A percentile compares a stretch with the other conserved stretches of the same genome.
Conservation (phyloP, 768 basidiomycete species). For the Boletus edulis region DNA sequence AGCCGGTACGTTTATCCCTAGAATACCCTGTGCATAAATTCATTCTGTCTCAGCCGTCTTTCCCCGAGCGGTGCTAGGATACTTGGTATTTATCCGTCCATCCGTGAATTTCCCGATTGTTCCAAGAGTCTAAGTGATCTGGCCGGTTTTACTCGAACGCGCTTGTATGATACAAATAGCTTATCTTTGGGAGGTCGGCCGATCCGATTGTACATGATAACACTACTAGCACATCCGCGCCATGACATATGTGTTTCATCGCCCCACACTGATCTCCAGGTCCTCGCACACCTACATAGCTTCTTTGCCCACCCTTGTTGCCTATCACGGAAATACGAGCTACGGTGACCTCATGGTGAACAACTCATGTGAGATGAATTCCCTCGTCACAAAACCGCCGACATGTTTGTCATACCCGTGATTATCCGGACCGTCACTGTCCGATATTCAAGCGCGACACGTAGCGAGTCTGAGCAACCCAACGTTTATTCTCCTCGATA, state of each 20-base stretch:
- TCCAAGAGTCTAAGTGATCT: background rate
- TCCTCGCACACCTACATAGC: no score
- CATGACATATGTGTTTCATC: no score
- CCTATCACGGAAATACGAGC: no score
- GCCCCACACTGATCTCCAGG: no score
- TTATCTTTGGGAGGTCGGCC: background rate
- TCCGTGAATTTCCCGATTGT: background rate
- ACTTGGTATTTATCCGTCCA: background rate
- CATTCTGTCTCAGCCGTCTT: background rate
- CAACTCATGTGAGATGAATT: no score
- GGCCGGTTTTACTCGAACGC: background rate
- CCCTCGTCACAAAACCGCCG: no score
- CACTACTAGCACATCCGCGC: no score
- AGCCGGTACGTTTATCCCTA: background rate
- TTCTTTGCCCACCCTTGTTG: no score
- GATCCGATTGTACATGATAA: background rate
- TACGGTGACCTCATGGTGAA: no score
- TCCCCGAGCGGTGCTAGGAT: background rate
- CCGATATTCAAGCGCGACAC: no score
- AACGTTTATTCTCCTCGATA: background rate
- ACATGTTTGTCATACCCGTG: background rate
- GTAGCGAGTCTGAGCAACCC: no score
- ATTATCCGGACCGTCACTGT: background rate
- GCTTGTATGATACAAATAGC: constrained; percentile 20
- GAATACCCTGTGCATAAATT: background rate